Base-by-base conservation (phyloP, 345 rosid species). In the Litchi chinensis region DNA sequence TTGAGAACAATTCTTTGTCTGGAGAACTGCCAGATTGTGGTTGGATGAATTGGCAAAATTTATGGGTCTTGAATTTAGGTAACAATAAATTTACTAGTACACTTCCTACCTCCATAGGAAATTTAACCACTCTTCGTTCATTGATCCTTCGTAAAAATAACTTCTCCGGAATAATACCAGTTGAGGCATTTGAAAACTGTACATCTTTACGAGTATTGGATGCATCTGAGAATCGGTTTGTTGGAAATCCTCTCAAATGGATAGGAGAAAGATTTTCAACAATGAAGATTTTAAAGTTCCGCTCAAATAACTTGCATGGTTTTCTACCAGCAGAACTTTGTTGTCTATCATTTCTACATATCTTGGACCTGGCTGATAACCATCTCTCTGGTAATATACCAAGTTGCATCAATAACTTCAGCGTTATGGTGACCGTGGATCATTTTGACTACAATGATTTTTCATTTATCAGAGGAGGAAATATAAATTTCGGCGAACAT, bases 1-100 rank as follows among this genome's bases (percentile, higher is more conserved):
- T 85, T 21, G 77, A 66, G 10, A 44, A 65, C 9, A 79, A 85
- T 64, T 8, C 3, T 46, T 75, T 80, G 10, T 75, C 77, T 1
- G 84, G 86, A 66, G 68, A 75, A 16, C 57, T 83, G 26, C 83
- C 82, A 18, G 74, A 78, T 64, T 80, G 82, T 46, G 50, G 50
- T 50, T 82, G 78, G 80, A 80, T 10, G 73, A 75, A 65, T 24
- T 80, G 78, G 85, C 37, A 28, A 5, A 2, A 5, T 1, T 70
- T 83, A 56, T 13, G 2, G 5, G 57, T 44, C 6, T 5, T 86
- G 13, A 74, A 79, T 15, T 11, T 83, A 16, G 43, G 75, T 26
- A 26, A 59, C 66, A 86, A 79, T 39, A 50, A 73, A 2, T 32
- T 83, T 1, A n/a, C 0, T 2, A 83, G 86, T 10, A 63, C 12